These are phyloP conservation scores for Nakazawaea peltata DNA, from an alignment of 805 yeast species.

Conservation along the genomic window DNA sequence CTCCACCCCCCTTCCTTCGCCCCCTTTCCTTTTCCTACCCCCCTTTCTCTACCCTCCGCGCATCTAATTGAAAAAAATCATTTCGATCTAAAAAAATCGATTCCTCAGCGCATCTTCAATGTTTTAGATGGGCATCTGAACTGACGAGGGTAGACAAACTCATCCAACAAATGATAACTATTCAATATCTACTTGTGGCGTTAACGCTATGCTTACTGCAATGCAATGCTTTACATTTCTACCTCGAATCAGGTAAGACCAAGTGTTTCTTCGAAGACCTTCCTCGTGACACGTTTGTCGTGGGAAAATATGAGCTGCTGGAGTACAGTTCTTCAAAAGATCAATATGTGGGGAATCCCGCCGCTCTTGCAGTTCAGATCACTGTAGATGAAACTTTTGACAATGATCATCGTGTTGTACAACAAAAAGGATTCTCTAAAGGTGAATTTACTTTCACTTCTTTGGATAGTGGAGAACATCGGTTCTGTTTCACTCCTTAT, in stretches of 20 bases:
- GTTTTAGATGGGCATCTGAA: no score
- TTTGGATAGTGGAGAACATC: conserved; percentile 70
- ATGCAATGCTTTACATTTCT: conserved; percentile 70
- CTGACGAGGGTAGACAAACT: no score
- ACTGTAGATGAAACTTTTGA: conserved; percentile 72
- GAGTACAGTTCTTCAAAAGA: conserved; percentile 37
- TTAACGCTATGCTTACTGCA: no score
- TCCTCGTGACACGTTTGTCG: conserved; percentile 69
- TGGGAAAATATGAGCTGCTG: conserved; percentile 67
- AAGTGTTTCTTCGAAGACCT: conserved; percentile 83
- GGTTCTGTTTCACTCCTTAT: conserved; percentile 58
- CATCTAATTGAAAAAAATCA: no score
- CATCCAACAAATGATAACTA: no score
- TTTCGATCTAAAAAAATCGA: no score
- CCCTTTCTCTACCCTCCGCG: no score
- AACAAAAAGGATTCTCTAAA: conserved; percentile 54
- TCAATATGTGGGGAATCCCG: conserved; percentile 38
- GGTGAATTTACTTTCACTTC: conserved; percentile 74
- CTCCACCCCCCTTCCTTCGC: no score
- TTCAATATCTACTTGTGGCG: no score
- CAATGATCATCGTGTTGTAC: conserved; percentile 67
- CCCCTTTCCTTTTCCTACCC: no score
- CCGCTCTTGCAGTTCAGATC: conserved; percentile 53
- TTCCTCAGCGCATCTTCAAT: no score
- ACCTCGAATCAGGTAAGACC: conserved; percentile 65